These are phyloP conservation scores for Mycena kentingensis DNA, from an alignment of 768 basidiomycete genomes.

Conservation along the genomic window DNA sequence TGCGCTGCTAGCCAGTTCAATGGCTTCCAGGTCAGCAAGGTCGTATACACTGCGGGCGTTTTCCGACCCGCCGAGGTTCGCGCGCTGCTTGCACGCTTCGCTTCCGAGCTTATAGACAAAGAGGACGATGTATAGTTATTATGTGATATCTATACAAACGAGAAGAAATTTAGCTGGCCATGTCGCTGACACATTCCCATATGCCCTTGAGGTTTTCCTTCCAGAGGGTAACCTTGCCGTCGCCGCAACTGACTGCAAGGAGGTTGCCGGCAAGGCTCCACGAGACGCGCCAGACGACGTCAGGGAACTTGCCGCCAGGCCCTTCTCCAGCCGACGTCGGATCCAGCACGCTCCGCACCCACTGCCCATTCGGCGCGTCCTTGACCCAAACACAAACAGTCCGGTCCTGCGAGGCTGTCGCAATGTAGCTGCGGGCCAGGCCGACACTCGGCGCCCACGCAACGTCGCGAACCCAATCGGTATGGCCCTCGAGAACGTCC, in stretches of 20 bases:
- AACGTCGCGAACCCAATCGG: constrained; percentile 99
- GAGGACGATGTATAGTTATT: neutral
- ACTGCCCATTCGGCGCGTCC: constrained; percentile 68
- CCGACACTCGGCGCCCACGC: constrained; percentile 99
- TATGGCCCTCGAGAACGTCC: constrained; percentile 87
- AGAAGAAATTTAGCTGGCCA: constrained; percentile 69
- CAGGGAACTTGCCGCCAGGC: constrained; percentile 83
- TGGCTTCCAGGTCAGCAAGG: constrained; percentile 80
- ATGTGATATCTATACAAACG: constrained; percentile 1
- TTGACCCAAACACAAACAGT: constrained; percentile 93
- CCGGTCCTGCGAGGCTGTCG: constrained; percentile 93
- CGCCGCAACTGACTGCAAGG: constrained; percentile 94
- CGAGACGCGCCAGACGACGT: constrained; percentile 98
- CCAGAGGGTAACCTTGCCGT: constrained; percentile 98
- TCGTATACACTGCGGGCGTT: constrained; percentile 46
- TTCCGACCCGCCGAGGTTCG: constrained; percentile 13
- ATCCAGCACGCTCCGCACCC: constrained; percentile 82
- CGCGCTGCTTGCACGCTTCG: constrained; percentile 14
- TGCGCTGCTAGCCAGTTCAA: constrained; percentile 97
- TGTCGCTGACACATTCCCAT: constrained; percentile 97
- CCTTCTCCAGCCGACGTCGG: constrained; percentile 56
- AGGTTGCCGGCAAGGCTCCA: constrained; percentile 98
- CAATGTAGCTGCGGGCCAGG: constrained; percentile 90
- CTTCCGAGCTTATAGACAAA: constrained; percentile 9
- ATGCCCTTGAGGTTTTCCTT: constrained; percentile 94